Evolutionary conservation across 2,329 filamentous ascomycete species (phyloP).

Genomic region (Lithohypha guttulata): DNA sequence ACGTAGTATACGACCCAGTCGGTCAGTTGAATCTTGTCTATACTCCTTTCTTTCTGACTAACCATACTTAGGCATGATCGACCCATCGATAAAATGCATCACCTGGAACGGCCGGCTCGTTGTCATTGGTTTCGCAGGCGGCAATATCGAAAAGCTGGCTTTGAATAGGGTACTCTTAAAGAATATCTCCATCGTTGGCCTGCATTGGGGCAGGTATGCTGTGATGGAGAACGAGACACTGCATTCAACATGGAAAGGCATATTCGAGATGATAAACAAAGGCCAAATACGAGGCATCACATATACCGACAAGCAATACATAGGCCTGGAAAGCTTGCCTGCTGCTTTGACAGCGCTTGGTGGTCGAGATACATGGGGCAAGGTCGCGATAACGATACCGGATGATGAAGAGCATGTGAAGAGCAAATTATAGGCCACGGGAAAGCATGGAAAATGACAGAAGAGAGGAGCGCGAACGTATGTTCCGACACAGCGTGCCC

Average conservation of each 20-base stretch:
- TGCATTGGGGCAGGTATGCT: conserved; percentile 82
- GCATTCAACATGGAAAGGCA: conserved; percentile 65
- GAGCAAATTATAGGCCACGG: conserved; percentile 28
- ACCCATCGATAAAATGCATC: conserved; percentile 78
- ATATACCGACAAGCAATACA: conserved; percentile 71
- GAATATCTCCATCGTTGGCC: conserved; percentile 79
- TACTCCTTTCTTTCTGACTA: background rate
- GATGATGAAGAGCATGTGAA: conserved; percentile 50
- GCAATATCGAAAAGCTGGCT: conserved; percentile 79
- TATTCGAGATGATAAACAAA: conserved; percentile 64
- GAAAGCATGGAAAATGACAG: too few species aligned
- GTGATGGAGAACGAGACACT: conserved; percentile 61
- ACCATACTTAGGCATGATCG: conserved; percentile 53
- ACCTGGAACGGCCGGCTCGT: conserved; percentile 86
- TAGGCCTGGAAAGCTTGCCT: conserved; percentile 68
- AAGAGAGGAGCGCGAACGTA: too few species aligned
- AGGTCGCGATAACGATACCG: conserved; percentile 80
- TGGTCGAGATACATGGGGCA: conserved; percentile 80
- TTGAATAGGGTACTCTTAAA: conserved; percentile 88
- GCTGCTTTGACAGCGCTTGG: conserved; percentile 68
- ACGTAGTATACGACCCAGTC: conserved; percentile 92
- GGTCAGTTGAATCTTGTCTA: conserved; percentile 34
- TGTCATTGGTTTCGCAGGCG: conserved; percentile 80
- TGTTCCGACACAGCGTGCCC: too few species aligned
- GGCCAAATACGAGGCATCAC: conserved; percentile 74